A percentile compares a stretch with the other conserved stretches of the same genome.
phyloP scores from a whole-genome alignment of 2,329 filamentous ascomycete genomes.

The Sporothrix phasma region DNA sequence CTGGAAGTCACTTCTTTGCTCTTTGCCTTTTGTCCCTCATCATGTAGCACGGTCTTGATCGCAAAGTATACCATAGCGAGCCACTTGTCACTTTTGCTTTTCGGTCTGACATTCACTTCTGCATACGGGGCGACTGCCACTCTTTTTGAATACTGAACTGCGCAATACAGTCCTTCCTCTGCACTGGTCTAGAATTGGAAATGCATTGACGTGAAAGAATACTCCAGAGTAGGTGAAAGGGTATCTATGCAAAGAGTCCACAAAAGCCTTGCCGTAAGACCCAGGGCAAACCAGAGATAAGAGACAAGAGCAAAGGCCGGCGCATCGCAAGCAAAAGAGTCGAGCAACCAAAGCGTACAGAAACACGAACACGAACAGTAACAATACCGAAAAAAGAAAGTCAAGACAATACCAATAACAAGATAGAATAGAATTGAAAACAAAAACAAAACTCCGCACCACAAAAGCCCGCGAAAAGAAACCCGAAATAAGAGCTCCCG shows the following conservation, averaged over 20 bases:
- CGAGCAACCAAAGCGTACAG: background rate
- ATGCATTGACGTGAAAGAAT: background rate
- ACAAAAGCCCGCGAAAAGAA: background rate
- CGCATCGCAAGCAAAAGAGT: background rate
- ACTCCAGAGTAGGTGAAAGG: slow-evolving; percentile 7
- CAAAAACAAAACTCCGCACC: background rate
- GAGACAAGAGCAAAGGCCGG: background rate
- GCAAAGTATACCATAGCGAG: background rate
- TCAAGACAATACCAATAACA: background rate
- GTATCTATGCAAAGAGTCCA: slow-evolving; percentile 19
- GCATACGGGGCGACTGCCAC: background rate
- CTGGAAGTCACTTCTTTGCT: background rate
- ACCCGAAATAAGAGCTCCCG: background rate
- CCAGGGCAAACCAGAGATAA: slow-evolving; percentile 3
- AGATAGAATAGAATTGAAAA: background rate
- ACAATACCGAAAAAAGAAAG: background rate
- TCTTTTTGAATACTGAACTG: background rate
- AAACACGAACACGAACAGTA: background rate
- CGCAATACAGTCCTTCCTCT: background rate
- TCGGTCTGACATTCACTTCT: too few species aligned
- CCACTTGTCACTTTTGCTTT: background rate
- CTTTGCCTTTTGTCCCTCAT: background rate
- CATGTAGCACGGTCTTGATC: background rate
- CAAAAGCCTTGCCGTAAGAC: slow-evolving; percentile 12
- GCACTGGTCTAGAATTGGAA: background rate